Percentiles rank a stretch among this genome's conserved stretches.
These are phyloP conservation scores for Aquilaria yunnanensis DNA, from an alignment of 345 rosid species.

Conservation along the genomic window DNA sequence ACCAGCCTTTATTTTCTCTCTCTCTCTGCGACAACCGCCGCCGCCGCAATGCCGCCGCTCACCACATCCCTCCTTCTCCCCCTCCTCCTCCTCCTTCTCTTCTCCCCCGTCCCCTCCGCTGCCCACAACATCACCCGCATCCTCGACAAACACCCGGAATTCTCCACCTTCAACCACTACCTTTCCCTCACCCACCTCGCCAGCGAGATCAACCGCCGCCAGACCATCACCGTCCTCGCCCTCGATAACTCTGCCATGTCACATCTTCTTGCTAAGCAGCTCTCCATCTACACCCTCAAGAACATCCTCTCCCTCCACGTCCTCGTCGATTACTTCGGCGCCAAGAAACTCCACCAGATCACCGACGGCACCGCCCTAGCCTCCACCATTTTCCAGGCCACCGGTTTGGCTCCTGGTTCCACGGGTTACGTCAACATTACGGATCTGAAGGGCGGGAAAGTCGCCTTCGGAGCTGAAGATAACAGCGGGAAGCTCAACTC, in stretches of 20 bases:
- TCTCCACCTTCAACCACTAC: constrained; percentile 22
- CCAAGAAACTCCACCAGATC: constrained; percentile 10
- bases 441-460: not conserved
- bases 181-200: constrained; percentile 25
- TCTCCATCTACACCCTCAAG: constrained; percentile 4
- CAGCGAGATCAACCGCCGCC: constrained; percentile 18
- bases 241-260: constrained; percentile 20
- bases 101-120: not conserved
- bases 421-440: constrained; percentile 34
- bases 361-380: constrained; percentile 9
- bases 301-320: constrained; percentile 24
- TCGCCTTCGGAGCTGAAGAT: constrained; percentile 23
- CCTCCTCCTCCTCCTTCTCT: not conserved
- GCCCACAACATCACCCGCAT: constrained; percentile 33
- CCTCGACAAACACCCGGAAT: constrained; percentile 23
- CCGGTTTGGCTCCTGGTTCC: constrained; percentile 19
- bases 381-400: constrained; percentile 32
- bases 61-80: too few species aligned
- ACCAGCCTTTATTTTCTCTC: too few species aligned
- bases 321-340: constrained; percentile 30
- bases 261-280: constrained; percentile 4
- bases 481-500: constrained; percentile 10
- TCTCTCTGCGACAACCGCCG: too few species aligned
- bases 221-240: constrained; percentile 30
- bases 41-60: too few species aligned